Base-by-base conservation (phyloP, 2,329 filamentous ascomycete genomes). In the Venturia effusa region DNA sequence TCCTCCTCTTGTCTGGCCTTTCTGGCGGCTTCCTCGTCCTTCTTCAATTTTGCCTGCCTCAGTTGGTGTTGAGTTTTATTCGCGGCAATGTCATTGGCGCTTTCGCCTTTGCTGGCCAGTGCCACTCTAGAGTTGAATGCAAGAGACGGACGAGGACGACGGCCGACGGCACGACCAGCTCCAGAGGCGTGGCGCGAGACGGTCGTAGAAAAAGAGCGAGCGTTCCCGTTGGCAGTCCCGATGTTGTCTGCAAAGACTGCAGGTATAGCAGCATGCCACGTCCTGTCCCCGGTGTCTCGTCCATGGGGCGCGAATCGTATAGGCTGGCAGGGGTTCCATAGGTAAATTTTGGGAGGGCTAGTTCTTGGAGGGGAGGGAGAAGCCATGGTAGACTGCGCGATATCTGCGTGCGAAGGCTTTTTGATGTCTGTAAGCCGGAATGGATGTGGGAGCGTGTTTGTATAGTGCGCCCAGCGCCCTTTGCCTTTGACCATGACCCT, bases 401-500 rank as follows among this genome's bases (percentile, higher is more conserved):
- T 34, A 57, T 34, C 51, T 37, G 15, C n/a, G 30, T 10, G 51
- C 8, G 51, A n/a, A 34, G 27, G 27, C n/a, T 3, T 22, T 51
- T 15, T 24, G 13, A 24, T 51, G 22, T 51, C 45, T 51, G 45
- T 22, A 15, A 27, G 4, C 45, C 2, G 45, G 22, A 51, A 27
- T 51, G 45, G 45, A 51, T 24, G 45, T 10, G 13, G 45, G 22
- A 51, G 45, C 45, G 45, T 57, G 51, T 19, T 57, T 19, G 15
- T 57, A 34, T 57, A 24, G n/a, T 57, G 51, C 51, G 43, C n/a
- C 59, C 34, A 60, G 59, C 59, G 59, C 59, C 24, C 34, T 43
- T 60, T 60, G 59, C 34, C 37, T 19, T 24, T 60, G 59, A 40
- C 34, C 59, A 60, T 60, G 40, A 27, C 59, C 3, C 59, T 60